Percentiles rank a stretch among this genome's conserved stretches.
Conservation (phyloP, 2,329 filamentous ascomycete genomes). For the Teratosphaeria nubilosa region DNA sequence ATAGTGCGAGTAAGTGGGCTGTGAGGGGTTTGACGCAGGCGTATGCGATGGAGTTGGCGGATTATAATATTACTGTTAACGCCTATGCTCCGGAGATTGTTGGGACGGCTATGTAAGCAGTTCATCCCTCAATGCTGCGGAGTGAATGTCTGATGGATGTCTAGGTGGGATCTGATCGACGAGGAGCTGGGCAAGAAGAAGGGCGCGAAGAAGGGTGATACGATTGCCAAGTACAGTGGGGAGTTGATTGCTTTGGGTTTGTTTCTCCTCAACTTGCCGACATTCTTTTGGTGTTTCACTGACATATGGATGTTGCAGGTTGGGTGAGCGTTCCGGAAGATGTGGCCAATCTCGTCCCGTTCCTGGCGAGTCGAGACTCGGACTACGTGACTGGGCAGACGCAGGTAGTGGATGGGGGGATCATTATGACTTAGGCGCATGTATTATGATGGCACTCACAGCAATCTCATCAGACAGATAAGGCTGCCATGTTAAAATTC, state of each 20-base stretch:
- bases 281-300: neutral
- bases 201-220: constrained; percentile 36
- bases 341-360: constrained; percentile 53
- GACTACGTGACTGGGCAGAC: constrained; percentile 60
- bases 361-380: constrained; percentile 48
- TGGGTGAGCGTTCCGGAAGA: constrained; percentile 52
- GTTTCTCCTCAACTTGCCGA: neutral
- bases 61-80: constrained; percentile 56
- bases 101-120: constrained; percentile 19
- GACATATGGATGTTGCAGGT: constrained; percentile 11
- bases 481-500: neutral
- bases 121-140: neutral
- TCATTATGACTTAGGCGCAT: constrained; percentile 22
- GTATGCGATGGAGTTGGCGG: constrained; percentile 56
- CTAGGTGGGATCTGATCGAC: constrained; percentile 62
- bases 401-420: constrained; percentile 40
- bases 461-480: neutral
- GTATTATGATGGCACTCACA: too few species aligned
- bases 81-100: constrained; percentile 60
- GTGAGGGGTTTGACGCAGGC: constrained; percentile 56
- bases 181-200: constrained; percentile 45
- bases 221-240: constrained; percentile 43
- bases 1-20: constrained; percentile 56
- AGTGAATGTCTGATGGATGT: constrained; percentile 28
- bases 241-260: constrained; percentile 33